Conservation (phyloP, 805 yeast species). For the Candida hispaniensis region DNA sequence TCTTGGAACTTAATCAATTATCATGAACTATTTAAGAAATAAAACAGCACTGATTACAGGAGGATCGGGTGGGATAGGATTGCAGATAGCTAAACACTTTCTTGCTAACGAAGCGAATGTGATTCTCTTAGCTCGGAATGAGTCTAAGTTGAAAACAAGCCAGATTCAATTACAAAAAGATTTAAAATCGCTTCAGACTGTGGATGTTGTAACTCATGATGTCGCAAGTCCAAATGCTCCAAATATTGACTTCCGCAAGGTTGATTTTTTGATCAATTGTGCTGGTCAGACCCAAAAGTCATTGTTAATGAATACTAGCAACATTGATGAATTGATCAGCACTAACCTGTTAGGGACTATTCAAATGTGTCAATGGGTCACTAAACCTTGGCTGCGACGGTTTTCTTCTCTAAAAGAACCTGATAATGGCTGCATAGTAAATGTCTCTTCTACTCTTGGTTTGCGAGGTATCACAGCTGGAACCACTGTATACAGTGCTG, state of each 20-base stretch:
- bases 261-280: constrained; percentile 42
- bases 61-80: constrained; percentile 60
- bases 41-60: constrained; percentile 41
- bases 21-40: too few species aligned
- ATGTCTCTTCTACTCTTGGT: constrained; percentile 57
- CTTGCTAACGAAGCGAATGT: constrained; percentile 43
- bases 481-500: constrained; percentile 53
- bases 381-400: constrained; percentile 40
- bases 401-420: constrained; percentile 18
- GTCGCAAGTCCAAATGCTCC: background rate
- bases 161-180: too few species aligned
- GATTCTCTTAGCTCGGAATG: constrained; percentile 42
- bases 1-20: too few species aligned
- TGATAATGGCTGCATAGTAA: constrained; percentile 37
- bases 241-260: constrained; percentile 12
- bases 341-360: constrained; percentile 56
- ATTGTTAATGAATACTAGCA: constrained; percentile 38
- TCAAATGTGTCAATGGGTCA: constrained; percentile 42
- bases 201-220: too few species aligned
- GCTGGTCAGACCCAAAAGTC: constrained; percentile 52
- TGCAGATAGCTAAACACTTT: constrained; percentile 41
- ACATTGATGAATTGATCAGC: constrained; percentile 38
- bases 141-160: constrained; percentile 28
- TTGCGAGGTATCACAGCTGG: constrained; percentile 39
- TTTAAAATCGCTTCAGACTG: too few species aligned